These are phyloP conservation scores for Aspergillus puulaauensis DNA, from an alignment of 2,329 filamentous ascomycete species.

Conservation along the genomic window DNA sequence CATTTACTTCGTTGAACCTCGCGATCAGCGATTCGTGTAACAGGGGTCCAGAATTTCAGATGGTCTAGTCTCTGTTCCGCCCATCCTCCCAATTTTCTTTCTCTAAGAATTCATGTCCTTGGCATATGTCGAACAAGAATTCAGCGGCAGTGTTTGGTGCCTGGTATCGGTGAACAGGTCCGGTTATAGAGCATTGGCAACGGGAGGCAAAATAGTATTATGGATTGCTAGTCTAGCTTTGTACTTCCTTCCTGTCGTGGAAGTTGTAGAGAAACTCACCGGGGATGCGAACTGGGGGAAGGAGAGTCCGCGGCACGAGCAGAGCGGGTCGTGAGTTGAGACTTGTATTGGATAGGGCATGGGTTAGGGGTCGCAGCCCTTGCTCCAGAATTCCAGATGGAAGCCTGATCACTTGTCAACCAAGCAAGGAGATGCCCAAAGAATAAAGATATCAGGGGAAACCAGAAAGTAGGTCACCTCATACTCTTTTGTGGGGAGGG, in stretches of 20 bases:
- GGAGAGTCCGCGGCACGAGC: not conserved
- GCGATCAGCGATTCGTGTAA: constrained; percentile 12
- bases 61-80: not conserved
- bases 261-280: constrained; percentile 1
- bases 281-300: not conserved
- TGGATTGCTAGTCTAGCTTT: not conserved
- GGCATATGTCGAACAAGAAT: not conserved
- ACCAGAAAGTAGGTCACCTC: not conserved
- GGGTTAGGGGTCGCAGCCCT: not conserved
- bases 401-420: not conserved
- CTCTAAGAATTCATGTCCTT: not conserved
- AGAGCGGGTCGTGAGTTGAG: not conserved
- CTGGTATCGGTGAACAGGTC: constrained; percentile 7
- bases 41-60: constrained; percentile 8
- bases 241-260: not conserved
- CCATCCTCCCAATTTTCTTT: not conserved
- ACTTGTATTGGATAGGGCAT: too few species aligned
- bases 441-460: not conserved
- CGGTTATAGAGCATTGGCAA: not conserved
- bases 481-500: not conserved
- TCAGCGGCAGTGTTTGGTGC: not conserved
- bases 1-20: constrained; percentile 1
- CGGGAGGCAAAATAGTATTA: not conserved
- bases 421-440: not conserved
- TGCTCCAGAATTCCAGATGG: not conserved